Base-by-base conservation (phyloP, 2,329 filamentous ascomycete species). In the Fusarium sp. region DNA sequence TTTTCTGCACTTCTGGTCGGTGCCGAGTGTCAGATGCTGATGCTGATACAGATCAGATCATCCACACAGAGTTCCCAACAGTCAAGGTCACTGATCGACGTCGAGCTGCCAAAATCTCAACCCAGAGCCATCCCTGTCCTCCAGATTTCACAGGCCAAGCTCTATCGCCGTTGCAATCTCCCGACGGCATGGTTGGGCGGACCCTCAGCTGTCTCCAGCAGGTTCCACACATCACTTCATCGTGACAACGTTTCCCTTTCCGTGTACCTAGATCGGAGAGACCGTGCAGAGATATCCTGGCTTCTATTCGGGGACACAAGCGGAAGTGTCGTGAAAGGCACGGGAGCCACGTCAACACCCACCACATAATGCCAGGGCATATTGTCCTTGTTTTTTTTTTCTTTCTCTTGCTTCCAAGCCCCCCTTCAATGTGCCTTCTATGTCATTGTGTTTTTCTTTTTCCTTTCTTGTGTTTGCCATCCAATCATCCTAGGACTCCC, bases 101-200 rank as follows among this genome's bases (percentile, higher is more conserved):
- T 27, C 46, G 31, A 17, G 59, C 57, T 44, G 57, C 38, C 57
- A 60, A 56, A 60, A 33, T 29, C 27, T n/a, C 35, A 14, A 27
- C 22, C 14, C 20, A 58, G 14, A 27, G 12, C 17, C 17, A 69
- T 56, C 65, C 67, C 36, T 49, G 59, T 40, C 33, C 36, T 56
- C 46, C 27, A 44, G 59, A 60, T 60, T 55, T 55, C 58, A 49
- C 42, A 61, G 27, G 31, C 20, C 53, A 36, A 22, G 53, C 29
- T 67, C 64, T 27, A 33, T 29, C 35, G 27, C 46, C 38, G 14
- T 27, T 46, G 36, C 46, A 71, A 69, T 72, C 53, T 72, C 59
- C 58, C 64, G 42, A 60, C 56, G 60, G 24, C 33, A 59, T 70
- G 70, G 62, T 38, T 24, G 38, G 40, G 31, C 56, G 36, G 51